Conservation (phyloP, 768 basidiomycete genomes). For the Pisolithus orientalis region DNA sequence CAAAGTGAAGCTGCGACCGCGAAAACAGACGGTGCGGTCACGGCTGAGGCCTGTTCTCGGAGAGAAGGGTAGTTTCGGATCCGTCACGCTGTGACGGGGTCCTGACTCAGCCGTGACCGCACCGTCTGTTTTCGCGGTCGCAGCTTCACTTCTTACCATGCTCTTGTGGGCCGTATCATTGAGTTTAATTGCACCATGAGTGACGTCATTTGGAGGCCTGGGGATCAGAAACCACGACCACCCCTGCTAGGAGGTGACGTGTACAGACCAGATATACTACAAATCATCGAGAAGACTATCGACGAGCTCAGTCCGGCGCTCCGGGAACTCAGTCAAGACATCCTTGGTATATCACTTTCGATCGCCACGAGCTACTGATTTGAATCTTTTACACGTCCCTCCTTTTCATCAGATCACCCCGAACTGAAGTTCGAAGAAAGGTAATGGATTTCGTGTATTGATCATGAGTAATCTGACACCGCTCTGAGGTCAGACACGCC, state of each 20-base stretch:
- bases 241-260: slow-evolving; percentile 26
- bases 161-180: no score
- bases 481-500: slow-evolving; percentile 44
- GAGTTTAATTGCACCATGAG: neutral
- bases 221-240: slow-evolving; percentile 18
- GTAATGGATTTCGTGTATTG: slow-evolving; percentile 29
- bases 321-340: slow-evolving; percentile 58
- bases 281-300: slow-evolving; percentile 53
- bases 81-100: no score
- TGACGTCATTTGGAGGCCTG: slow-evolving; percentile 39
- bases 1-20: no score
- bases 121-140: no score
- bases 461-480: neutral
- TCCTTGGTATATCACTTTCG: slow-evolving; percentile 46
- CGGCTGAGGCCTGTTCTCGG: no score
- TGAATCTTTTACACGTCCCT: no score
- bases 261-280: slow-evolving; percentile 52
- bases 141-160: no score
- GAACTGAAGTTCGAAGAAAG: slow-evolving; percentile 64
- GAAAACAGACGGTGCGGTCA: no score
- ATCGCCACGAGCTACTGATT: neutral
- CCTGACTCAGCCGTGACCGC: no score
- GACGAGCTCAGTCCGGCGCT: slow-evolving; percentile 46
- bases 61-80: no score
- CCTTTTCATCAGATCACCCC: slow-evolving; percentile 50